These are phyloP conservation scores for Rostrohypoxylon terebratum DNA, from an alignment of 495 filamentous ascomycete genomes.

Conservation along the genomic window DNA sequence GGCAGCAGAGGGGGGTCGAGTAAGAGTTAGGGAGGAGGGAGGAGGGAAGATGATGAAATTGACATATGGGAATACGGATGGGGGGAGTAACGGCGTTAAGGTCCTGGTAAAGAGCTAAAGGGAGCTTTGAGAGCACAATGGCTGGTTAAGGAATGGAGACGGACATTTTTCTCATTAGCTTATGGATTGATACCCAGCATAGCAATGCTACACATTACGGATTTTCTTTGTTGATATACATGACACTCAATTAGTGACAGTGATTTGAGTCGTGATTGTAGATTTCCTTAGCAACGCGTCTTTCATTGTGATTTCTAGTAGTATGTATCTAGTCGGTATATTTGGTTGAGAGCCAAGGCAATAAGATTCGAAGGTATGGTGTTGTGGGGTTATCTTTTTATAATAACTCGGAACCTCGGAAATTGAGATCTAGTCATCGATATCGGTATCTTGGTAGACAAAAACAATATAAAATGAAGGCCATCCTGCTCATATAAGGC, in stretches of 20 bases:
- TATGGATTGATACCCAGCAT: constrained; percentile 14
- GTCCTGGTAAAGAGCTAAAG: not conserved
- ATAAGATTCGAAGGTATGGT: not conserved
- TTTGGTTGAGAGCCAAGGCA: not conserved
- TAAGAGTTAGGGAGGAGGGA: not conserved
- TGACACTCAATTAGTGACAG: not conserved
- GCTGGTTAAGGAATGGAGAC: constrained; percentile 2
- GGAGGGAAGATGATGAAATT: not conserved
- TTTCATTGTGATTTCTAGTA: not conserved
- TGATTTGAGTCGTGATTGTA: constrained; percentile 4
- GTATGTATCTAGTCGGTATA: not conserved
- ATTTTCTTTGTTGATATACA: not conserved
- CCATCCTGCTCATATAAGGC: not conserved
- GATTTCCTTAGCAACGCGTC: constrained; percentile 17
- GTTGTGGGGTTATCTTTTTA: not conserved
- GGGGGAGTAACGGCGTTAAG: not conserved
- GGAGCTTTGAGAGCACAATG: not conserved
- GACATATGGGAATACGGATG: not conserved
- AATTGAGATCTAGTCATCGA: not conserved
- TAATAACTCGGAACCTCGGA: not conserved
- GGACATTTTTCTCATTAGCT: constrained; percentile 3
- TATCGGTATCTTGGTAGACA: not conserved
- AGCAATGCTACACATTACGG: constrained; percentile 21
- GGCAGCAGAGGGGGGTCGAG: constrained; percentile 16
- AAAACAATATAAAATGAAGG: not conserved